Conservation (phyloP, 2,329 filamentous ascomycete species). For the Botryotinia narcissicola region DNA sequence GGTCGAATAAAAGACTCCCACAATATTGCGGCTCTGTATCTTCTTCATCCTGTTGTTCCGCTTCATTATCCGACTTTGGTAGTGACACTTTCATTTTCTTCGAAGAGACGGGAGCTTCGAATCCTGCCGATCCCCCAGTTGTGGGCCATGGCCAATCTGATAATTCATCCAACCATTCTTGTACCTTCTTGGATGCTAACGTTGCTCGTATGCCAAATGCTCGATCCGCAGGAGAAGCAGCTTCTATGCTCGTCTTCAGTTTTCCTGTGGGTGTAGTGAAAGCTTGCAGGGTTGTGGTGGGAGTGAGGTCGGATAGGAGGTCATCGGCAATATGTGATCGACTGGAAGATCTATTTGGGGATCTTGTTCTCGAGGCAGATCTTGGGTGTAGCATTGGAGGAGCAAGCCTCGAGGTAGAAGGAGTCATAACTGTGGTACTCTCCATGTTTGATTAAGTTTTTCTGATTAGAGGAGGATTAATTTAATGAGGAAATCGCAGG, state of each 20-base stretch:
- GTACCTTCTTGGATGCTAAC: slow-evolving; percentile 66
- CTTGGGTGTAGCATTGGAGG: slow-evolving; percentile 27
- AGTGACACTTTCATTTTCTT: slow-evolving; percentile 45
- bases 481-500: slow-evolving; percentile 18
- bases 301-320: slow-evolving; percentile 60
- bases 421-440: slow-evolving; percentile 26
- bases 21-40: slow-evolving; percentile 30
- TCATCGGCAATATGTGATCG: slow-evolving; percentile 46
- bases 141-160: slow-evolving; percentile 57
- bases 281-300: slow-evolving; percentile 58
- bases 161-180: slow-evolving; percentile 74
- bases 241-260: slow-evolving; percentile 59
- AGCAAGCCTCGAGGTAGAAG: slow-evolving; percentile 28
- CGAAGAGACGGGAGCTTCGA: slow-evolving; percentile 47
- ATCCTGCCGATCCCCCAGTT: slow-evolving; percentile 50
- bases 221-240: slow-evolving; percentile 62
- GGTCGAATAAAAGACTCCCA: slow-evolving; percentile 65
- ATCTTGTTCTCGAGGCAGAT: slow-evolving; percentile 25
- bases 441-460: slow-evolving; percentile 29
- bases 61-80: slow-evolving; percentile 2
- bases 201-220: slow-evolving; percentile 71
- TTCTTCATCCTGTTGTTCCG: slow-evolving; percentile 18
- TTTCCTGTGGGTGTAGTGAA: slow-evolving; percentile 53
- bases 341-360: slow-evolving; percentile 31
- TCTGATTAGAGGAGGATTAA: not conserved